phyloP scores from a whole-genome alignment of 768 basidiomycete genomes.

The Auriscalpium microsporum region DNA sequence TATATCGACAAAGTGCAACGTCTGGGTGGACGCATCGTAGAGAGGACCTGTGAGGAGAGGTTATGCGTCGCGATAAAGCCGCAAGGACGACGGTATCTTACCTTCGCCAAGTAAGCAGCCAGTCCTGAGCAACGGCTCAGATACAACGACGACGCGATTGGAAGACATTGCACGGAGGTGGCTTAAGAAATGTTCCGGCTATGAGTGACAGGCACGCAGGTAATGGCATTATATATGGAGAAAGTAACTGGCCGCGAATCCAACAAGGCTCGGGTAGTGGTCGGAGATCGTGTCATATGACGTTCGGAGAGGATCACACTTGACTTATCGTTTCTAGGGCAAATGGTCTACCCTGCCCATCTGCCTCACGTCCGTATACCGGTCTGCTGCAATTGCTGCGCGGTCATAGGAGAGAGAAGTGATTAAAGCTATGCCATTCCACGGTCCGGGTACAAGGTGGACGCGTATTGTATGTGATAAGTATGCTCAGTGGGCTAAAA shows the following conservation, averaged over 20 bases:
- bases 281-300: no score
- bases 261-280: no score
- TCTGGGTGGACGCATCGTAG: slow-evolving; percentile 45
- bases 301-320: no score
- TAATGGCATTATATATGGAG: background rate
- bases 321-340: no score
- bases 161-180: background rate
- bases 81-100: slow-evolving; percentile 15
- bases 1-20: slow-evolving; percentile 66
- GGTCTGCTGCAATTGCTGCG: no score
- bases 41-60: slow-evolving; percentile 39
- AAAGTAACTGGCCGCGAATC: no score
- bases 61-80: background rate
- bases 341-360: no score
- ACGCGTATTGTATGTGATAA: no score
- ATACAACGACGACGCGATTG: background rate
- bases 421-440: no score
- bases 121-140: background rate
- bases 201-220: background rate
- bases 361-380: no score
- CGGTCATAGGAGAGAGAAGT: no score
- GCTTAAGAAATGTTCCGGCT: background rate
- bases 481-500: background rate
- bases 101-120: slow-evolving; percentile 57
- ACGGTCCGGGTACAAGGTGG: no score